Conservation (phyloP, 1,139 yeast genomes). For the Lodderomyces oxycetoniae region DNA sequence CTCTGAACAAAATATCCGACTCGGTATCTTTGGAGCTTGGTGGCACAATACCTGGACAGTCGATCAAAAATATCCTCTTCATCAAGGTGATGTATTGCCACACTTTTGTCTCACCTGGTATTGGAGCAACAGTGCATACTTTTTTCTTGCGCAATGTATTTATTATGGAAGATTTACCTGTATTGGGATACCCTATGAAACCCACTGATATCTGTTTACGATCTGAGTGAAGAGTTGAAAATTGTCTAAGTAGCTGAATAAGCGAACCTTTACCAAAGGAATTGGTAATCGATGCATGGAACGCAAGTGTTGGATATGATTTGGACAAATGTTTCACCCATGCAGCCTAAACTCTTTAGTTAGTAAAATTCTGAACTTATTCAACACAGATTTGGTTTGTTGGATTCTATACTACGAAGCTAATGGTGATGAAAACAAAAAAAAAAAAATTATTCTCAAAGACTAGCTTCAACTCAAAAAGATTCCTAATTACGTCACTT, state of each 20-base stretch:
- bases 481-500: slow-evolving; percentile 31
- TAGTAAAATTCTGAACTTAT: not conserved
- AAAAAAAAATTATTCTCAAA: slow-evolving; percentile 9
- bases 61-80: slow-evolving; percentile 92
- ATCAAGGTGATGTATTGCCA: slow-evolving; percentile 98
- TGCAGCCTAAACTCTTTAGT: slow-evolving; percentile 79
- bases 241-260: slow-evolving; percentile 89
- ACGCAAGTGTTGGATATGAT: slow-evolving; percentile 90
- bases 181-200: slow-evolving; percentile 94
- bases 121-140: slow-evolving; percentile 96
- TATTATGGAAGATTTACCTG: slow-evolving; percentile 94
- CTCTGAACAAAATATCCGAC: slow-evolving; percentile 91
- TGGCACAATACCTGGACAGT: slow-evolving; percentile 98
- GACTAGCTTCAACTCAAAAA: slow-evolving; percentile 63
- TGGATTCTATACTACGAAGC: slow-evolving; percentile 75
- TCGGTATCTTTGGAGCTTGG: slow-evolving; percentile 87
- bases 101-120: slow-evolving; percentile 98
- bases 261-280: slow-evolving; percentile 97
- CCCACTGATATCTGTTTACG: slow-evolving; percentile 97
- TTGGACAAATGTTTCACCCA: slow-evolving; percentile 96
- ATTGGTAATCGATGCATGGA: slow-evolving; percentile 96
- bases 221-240: slow-evolving; percentile 83
- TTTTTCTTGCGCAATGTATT: slow-evolving; percentile 91
- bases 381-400: slow-evolving; percentile 43
- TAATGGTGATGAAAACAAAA: slow-evolving; percentile 21